Base-by-base conservation (phyloP, 2,329 filamentous ascomycete genomes). In the Diaporthe ampelina region DNA sequence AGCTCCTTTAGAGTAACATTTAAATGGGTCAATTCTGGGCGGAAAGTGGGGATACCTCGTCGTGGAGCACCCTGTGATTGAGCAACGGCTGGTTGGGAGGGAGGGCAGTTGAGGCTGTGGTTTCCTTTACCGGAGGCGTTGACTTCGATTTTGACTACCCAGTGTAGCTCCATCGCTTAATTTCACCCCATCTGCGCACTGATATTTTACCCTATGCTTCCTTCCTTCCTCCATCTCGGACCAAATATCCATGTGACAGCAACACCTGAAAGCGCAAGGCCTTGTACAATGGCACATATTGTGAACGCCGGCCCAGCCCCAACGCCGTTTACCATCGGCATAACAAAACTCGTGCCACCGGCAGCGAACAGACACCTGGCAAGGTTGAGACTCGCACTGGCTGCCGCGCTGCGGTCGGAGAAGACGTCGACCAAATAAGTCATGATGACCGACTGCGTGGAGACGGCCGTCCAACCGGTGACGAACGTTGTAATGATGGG, bases 361-460 rank as follows among this genome's bases (percentile, higher is more conserved):
- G 90, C 90, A 0, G 89, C 89, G 1, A 91, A 78, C 1, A 89
- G 79, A 73, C 90, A 92, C 7, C 90, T 79, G 0, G 86, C 85
- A 11, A 92, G 78, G 75, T 91, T 91, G 76, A 88, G 90, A 0
- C 88, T 86, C 0, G 89, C 89, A 0, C 88, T 88, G 0, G 89
- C 89, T 0, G 88, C 87, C 0, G 87, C 88, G 0, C 89, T 86
- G n/a, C 84, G 84, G 0, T 83, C 83, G 0, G 88, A 88, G 73
- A 89, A 86, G 7, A 91, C 83, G 76, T 92, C 90, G 6, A 91
- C 84, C 2, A 91, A 26, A 13, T 65, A 65, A 6, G 59, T 83
- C 63, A 92, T 80, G 0, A 87, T 85, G 72, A 85, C 90, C 48
- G 85, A 81, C 6, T 65, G 87, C 83, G 74, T 90, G 90, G 79